Percentiles rank a stretch among this genome's conserved stretches.
These are phyloP conservation scores for Mimosa pudica DNA, from an alignment of 306 rosid genomes.

Conservation along the genomic window DNA sequence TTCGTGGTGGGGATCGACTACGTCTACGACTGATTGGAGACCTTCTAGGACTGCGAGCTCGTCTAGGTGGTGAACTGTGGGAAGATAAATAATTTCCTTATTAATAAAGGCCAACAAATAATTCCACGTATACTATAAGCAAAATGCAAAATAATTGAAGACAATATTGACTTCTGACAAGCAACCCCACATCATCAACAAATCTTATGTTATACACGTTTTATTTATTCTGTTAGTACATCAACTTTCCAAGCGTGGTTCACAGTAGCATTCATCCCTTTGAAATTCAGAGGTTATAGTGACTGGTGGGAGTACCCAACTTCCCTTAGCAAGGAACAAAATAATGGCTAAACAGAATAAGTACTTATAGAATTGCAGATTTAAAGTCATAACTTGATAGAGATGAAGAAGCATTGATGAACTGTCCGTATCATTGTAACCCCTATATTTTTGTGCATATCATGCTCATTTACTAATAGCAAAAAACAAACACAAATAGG, in stretches of 20 bases:
- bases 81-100: constrained; percentile 30
- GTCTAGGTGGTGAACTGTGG: constrained; percentile 78
- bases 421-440: background rate
- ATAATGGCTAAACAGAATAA: background rate
- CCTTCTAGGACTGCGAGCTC: constrained; percentile 93
- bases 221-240: background rate
- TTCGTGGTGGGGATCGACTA: constrained; percentile 86
- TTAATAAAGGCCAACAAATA: constrained; percentile 1
- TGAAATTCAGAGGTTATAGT: background rate
- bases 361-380: background rate
- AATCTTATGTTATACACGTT: background rate
- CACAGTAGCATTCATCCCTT: background rate
- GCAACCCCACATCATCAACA: background rate
- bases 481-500: background rate
- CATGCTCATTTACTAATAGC: background rate
- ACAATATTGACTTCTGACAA: background rate
- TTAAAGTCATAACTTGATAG: background rate
- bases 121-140: background rate
- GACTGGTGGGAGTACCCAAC: background rate
- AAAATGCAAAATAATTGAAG: constrained; percentile 7
- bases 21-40: constrained; percentile 86
- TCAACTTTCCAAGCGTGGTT: background rate
- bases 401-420: background rate
- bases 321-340: background rate
- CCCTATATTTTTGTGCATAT: background rate